These are phyloP conservation scores for Fragaria ananassa DNA, from an alignment of 306 rosid species.

Conservation along the genomic window DNA sequence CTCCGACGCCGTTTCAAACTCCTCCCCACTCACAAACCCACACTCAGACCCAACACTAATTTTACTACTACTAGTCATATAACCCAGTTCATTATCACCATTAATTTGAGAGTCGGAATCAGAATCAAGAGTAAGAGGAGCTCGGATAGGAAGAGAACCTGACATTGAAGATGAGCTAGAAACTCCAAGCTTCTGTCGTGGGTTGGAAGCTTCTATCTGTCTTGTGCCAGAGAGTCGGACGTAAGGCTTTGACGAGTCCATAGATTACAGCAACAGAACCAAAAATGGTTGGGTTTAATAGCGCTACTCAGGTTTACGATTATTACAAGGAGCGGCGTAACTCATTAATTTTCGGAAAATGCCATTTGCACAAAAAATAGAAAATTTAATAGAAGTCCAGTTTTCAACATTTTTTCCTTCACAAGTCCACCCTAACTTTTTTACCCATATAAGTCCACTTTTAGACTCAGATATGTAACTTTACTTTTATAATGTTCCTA, in stretches of 20 bases:
- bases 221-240: conserved; percentile 17
- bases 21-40: conserved; percentile 28
- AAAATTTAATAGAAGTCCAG: too few species aligned
- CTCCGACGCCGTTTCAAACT: conserved; percentile 24
- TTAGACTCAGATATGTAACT: too few species aligned
- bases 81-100: not conserved
- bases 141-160: conserved; percentile 48
- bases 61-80: conserved; percentile 14
- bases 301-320: too few species aligned
- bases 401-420: too few species aligned
- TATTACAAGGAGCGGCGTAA: too few species aligned
- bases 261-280: not conserved
- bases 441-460: too few species aligned
- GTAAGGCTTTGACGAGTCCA: conserved; percentile 36
- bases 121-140: conserved; percentile 50
- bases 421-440: too few species aligned
- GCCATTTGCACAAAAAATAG: too few species aligned
- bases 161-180: conserved; percentile 21
- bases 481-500: too few species aligned
- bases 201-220: not conserved
- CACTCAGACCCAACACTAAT: conserved; percentile 19
- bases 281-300: too few species aligned
- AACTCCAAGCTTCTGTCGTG: conserved; percentile 13
- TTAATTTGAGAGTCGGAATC: conserved; percentile 31
- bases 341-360: too few species aligned